Base-by-base conservation (phyloP, 768 basidiomycete genomes). In the Trametes cubensis region DNA sequence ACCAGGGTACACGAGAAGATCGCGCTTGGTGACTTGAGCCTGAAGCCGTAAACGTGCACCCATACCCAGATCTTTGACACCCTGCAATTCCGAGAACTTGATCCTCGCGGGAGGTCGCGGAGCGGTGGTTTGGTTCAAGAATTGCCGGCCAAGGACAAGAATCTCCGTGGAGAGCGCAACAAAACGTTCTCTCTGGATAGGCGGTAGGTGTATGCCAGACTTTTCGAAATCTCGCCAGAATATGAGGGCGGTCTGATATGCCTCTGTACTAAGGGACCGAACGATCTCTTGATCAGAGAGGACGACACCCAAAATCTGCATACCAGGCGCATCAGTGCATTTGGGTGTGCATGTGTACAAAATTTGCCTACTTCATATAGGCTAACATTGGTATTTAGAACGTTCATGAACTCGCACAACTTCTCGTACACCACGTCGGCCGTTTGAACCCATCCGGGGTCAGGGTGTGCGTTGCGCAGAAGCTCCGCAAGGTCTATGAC, bases 211-310 rank as follows among this genome's bases (percentile, higher is more conserved):
- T 65, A 98, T 95, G 10, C 94, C 96, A 15, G 95, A 98, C 74
- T 95, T 95, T 71, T 97, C 93, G 75, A 99, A 99, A 80, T 98
- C 97, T 48, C 90, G 84, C 84, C 94, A 89, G 76, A 98, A 98
- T 62, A 95, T 95, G 23, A 91, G 81, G 28, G 97, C 95, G 6
- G 95, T 94, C 66, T 89, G 86, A 55, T 84, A 77, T n/a, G 89
- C 92, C 70, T 94, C 92, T 14, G 83, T 83, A 52, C 81, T 83
- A 53, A 93, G 81, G 0, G 85, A 84, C 53, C 81, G 78, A 30
- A 88, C 82, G 42, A 94, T 81, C 23, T 82, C 80, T 4, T 82
- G 78, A 72, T 94, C 89, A 23, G 82, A 82, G 58, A 94, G 74
- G 47, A 94, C 89, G 15, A 74, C 77, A 72, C 85, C 85, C 49